Evolutionary conservation across 2,329 filamentous ascomycete species (phyloP), one percentile per base, ranked within the genome.

Genomic region (Clonostachys rosea): DNA sequence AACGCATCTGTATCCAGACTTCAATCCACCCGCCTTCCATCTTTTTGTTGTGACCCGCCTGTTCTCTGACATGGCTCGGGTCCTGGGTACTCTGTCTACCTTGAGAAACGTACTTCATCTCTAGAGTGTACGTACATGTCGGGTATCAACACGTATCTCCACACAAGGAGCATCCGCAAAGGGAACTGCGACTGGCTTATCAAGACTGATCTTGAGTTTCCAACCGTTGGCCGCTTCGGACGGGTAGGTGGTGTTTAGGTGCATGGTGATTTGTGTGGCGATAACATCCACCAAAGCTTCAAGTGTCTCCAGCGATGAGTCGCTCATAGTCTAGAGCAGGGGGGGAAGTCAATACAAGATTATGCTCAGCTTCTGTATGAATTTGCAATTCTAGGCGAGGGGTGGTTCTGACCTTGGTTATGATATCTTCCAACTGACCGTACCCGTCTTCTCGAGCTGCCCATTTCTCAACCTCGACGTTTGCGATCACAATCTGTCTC

Each of bases 151-250:
- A 30, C 24, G 24, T 30, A 30, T 10, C 24, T 30, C 24, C 24
- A 91, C 81, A 5, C 76, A 74, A 0, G 87, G 85, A 11, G 82
- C 84, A 53, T 89, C 86, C 3, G 87, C 87, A 56, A 86, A 79
- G 1, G 82, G 78, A 17, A 91, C 83, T 0, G 87, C 87, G 12
- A 84, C 81, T 4, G 87, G 87, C 67, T 91, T 91, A 64, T 84
- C 82, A 45, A 91, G 67, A 20, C 71, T 69, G 36, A 91, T 73
- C 50, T 73, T 76, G 44, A 91, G 68, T 48, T 72, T 72, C 65
- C 77, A 76, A 13, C 69, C 68, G 17, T 53, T 43, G 13, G 47
- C 14, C 17, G 36, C 50, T 17, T 56, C 54, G 2, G n/a, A 20
- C 7, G 43, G 54, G 30, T 30, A 44, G 20, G 14, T 16, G 10